A percentile compares a stretch with the other conserved stretches of the same genome.
phyloP scores from a whole-genome alignment of 1,284 basidiomycete species.

The Ceratobasidium sp. region DNA sequence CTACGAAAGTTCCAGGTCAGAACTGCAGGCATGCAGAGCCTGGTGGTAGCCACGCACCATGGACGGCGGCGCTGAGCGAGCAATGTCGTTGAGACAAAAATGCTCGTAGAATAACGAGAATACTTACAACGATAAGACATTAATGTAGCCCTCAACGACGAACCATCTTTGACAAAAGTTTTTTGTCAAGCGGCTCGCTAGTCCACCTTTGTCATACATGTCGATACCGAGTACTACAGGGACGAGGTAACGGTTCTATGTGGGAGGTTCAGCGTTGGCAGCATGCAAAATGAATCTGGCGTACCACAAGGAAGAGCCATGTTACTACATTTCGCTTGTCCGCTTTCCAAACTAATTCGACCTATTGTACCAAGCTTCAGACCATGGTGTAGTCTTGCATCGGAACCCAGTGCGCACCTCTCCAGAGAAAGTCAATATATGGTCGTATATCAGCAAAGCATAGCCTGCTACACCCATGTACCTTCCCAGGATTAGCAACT shows the following conservation, averaged over 20 bases:
- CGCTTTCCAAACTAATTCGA: constrained; percentile 47
- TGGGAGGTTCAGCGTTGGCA: constrained; percentile 3
- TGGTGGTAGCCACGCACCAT: constrained; percentile 14
- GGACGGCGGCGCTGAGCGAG: constrained; percentile 32
- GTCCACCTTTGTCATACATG: constrained; percentile 47
- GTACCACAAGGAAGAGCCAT: constrained; percentile 35
- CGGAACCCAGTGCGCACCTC: constrained; percentile 24
- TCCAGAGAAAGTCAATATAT: constrained; percentile 43
- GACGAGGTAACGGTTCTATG: constrained; percentile 46
- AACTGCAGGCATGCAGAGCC: not conserved
- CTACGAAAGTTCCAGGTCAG: not conserved
- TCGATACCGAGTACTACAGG: constrained; percentile 47
- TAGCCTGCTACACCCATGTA: constrained; percentile 46
- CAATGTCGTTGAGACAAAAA: not conserved
- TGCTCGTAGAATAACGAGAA: not conserved
- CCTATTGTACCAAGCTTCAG: not conserved
- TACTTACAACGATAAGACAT: constrained; percentile 41
- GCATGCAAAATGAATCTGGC: constrained; percentile 2
- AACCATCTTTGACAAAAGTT: constrained; percentile 40
- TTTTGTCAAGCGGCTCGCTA: constrained; percentile 40
- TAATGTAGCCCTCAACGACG: constrained; percentile 37
- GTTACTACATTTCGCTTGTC: constrained; percentile 41
- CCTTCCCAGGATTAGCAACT: constrained; percentile 16
- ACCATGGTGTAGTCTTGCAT: not conserved
- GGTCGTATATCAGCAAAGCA: constrained; percentile 45